Evolutionary conservation across 495 filamentous ascomycete species (phyloP), one percentile per base, ranked within the genome.

Genomic region (Copromyces sp.): DNA sequence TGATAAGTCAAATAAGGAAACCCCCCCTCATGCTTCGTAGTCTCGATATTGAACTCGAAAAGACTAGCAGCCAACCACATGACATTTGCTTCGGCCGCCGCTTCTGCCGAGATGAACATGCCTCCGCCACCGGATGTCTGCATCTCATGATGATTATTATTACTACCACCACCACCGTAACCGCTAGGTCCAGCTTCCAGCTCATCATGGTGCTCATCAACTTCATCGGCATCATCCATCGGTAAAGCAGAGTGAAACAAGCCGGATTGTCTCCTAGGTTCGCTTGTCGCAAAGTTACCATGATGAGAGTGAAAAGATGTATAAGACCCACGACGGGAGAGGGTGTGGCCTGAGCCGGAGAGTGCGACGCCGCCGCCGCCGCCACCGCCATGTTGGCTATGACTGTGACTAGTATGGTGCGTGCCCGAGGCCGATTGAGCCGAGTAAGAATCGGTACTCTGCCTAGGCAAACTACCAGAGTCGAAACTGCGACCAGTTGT

Each of bases 1-100:
- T 94, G 92, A 82, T 98, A 99, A 59, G 92, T 97, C 76, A 99
- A 82, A 81, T 98, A 99, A 11, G 94, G 94, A 81, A 95, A 97
- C 20, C 96, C 95, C 72, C 92, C 96, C 83, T 98, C 96, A 65
- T 90, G 89, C 73, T 95, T 90, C n/a, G 92, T 90, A 39, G 91
- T 92, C 74, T 95, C 92, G 73, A 98, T 97, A 78, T 96, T 94
- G 82, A 98, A 99, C 77, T 97, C 93, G 78, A 96, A 98, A 17
- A 98, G 86, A 75, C 92, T 95, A 12, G 96, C 95, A 16, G 94
- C 96, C 11, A 98, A 85, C 85, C 97, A 99, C 39, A 99, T 83
- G 4, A 88, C 80, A 39, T 81, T 87, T 2, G 53, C 53, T 29
- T 65, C 29, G 1, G 53, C 53, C 1, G 53, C 53, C 7, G 53